phyloP scores from a whole-genome alignment of 225 moss, liverwort and hornwort species.

The Lunularia cruciata region DNA sequence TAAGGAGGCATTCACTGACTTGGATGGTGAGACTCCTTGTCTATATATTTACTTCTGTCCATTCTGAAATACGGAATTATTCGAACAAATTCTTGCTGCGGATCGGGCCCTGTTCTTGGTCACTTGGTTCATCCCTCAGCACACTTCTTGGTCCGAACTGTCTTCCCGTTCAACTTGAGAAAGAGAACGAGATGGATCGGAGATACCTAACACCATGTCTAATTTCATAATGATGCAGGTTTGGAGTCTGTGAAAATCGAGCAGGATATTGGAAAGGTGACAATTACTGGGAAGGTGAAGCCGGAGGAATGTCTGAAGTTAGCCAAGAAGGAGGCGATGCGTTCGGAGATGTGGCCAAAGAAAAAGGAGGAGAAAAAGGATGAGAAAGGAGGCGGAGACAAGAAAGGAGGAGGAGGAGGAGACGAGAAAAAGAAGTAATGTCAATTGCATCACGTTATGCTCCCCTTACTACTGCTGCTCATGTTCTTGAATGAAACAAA shows the following conservation, averaged over 20 bases:
- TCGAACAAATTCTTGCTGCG: too few relatives aligned
- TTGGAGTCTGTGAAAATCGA: constrained; percentile 43
- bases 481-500: constrained; percentile 11
- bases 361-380: constrained; percentile 47
- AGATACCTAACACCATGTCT: neutral
- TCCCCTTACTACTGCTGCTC: constrained; percentile 14
- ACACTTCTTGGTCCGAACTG: too few relatives aligned
- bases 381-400: constrained; percentile 27
- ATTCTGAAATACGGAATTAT: too few relatives aligned
- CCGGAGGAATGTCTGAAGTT: constrained; percentile 44
- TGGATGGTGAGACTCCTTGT: constrained; percentile 35
- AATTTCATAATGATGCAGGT: constrained; percentile 22
- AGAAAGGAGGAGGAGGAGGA: constrained; percentile 26
- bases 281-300: constrained; percentile 45
- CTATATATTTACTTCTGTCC: too few relatives aligned
- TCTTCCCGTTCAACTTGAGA: too few relatives aligned
- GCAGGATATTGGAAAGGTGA: constrained; percentile 20
- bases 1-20: constrained; percentile 15
- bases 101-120: too few relatives aligned
- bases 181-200: neutral
- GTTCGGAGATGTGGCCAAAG: constrained; percentile 50
- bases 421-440: constrained; percentile 46
- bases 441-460: constrained; percentile 6
- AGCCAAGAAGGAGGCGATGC: constrained; percentile 35
- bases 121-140: too few relatives aligned